Evolutionary conservation across 768 basidiomycete species (phyloP).

Genomic region (Boletus reticulatus): DNA sequence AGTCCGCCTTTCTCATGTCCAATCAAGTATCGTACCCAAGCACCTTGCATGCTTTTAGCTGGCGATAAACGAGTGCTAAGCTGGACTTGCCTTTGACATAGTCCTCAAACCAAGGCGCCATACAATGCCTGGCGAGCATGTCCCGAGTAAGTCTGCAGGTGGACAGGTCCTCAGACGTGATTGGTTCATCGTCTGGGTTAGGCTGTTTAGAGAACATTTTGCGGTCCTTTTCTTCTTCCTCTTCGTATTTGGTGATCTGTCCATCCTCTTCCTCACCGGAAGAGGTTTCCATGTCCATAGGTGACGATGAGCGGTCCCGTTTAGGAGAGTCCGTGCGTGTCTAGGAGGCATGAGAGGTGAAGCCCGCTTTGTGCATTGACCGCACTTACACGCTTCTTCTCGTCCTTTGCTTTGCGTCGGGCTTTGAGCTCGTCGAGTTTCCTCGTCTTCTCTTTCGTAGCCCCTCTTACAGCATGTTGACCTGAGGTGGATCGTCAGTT

Average conservation of each 20-base stretch:
- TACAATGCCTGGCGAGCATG: slow-evolving; percentile 65
- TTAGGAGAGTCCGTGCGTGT: slow-evolving; percentile 55
- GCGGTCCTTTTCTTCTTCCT: slow-evolving; percentile 66
- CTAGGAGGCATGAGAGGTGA: slow-evolving; percentile 30
- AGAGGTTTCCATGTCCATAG: slow-evolving; percentile 86
- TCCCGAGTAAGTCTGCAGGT: slow-evolving; percentile 65
- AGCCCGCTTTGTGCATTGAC: background rate
- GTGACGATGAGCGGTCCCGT: slow-evolving; percentile 73
- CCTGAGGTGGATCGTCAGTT: slow-evolving; percentile 41
- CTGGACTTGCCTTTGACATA: slow-evolving; percentile 63
- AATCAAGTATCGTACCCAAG: slow-evolving; percentile 84
- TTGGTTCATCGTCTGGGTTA: slow-evolving; percentile 44
- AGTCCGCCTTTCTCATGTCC: slow-evolving; percentile 55
- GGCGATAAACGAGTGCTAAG: background rate
- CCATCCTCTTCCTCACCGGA: slow-evolving; percentile 76
- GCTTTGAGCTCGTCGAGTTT: slow-evolving; percentile 86
- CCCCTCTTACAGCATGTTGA: slow-evolving; percentile 69
- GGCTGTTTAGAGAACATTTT: slow-evolving; percentile 46
- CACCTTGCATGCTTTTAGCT: slow-evolving; percentile 44
- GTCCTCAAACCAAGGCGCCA: slow-evolving; percentile 84
- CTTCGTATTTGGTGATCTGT: slow-evolving; percentile 69
- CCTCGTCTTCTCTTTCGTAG: slow-evolving; percentile 75
- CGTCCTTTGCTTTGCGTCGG: slow-evolving; percentile 83
- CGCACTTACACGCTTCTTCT: slow-evolving; percentile 71
- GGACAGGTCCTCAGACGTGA: slow-evolving; percentile 56